Conservation (phyloP, 257 asterid species). For the Nicotiana tabacum region DNA sequence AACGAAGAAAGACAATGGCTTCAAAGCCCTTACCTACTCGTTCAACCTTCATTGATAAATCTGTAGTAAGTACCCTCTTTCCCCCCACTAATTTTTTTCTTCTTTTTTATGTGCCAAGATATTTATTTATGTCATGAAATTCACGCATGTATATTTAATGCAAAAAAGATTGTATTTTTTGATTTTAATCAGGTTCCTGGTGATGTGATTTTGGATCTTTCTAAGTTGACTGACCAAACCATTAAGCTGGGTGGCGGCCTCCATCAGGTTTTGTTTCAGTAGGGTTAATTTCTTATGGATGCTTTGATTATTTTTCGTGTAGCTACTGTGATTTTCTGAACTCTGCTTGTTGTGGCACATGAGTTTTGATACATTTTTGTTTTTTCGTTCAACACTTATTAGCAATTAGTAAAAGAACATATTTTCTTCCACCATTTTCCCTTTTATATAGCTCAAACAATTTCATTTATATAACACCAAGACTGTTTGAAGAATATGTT, state of each 20-base stretch:
- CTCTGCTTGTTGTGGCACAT: background rate
- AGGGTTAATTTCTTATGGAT: background rate
- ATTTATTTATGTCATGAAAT: background rate
- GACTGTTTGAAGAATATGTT: background rate
- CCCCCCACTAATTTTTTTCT: too few relatives aligned
- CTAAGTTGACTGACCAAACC: conserved; percentile 60
- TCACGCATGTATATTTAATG: background rate
- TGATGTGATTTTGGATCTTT: conserved; percentile 83
- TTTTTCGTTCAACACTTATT: background rate
- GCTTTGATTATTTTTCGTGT: background rate
- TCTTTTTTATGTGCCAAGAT: background rate
- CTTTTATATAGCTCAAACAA: background rate
- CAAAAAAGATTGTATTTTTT: background rate
- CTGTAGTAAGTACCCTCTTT: conserved; percentile 31
- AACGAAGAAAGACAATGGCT: conserved; percentile 24
- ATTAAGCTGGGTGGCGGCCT: conserved; percentile 93
- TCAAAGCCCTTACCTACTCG: conserved; percentile 29
- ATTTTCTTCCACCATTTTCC: background rate
- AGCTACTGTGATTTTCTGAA: background rate
- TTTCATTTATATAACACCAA: background rate
- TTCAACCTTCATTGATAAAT: conserved; percentile 46
- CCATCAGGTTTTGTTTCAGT: conserved; percentile 59
- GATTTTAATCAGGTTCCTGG: conserved; percentile 61
- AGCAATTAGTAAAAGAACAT: background rate
- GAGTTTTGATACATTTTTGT: background rate